These are phyloP conservation scores for Chernovozyma sophiae-reginae DNA, from an alignment of 1,139 yeast species.

Conservation along the genomic window DNA sequence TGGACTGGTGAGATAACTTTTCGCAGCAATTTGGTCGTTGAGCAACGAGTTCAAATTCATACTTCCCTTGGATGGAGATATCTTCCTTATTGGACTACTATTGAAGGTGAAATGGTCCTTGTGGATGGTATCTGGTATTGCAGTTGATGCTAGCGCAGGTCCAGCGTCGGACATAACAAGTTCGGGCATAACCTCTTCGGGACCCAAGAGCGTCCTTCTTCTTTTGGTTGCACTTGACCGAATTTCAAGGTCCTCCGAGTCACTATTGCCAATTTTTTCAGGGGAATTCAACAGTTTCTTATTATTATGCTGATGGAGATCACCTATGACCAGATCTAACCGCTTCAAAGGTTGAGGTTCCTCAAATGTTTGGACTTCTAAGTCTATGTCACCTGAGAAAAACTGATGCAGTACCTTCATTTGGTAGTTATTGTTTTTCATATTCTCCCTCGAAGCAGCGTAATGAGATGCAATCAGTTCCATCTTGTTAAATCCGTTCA, in stretches of 20 bases:
- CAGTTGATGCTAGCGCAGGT: neutral
- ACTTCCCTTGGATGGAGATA: constrained; percentile 40
- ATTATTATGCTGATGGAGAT: no score
- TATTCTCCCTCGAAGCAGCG: constrained; percentile 16
- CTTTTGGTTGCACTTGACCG: constrained; percentile 21
- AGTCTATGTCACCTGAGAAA: neutral
- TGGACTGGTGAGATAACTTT: neutral
- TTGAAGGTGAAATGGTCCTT: constrained; percentile 1
- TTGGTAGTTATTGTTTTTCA: neutral
- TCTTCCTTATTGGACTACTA: constrained; percentile 20
- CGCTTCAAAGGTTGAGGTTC: neutral
- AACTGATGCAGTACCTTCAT: neutral
- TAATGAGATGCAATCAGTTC: constrained; percentile 42
- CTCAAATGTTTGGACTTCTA: neutral
- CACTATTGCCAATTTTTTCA: neutral
- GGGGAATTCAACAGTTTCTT: no score
- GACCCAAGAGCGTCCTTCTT: constrained; percentile 34
- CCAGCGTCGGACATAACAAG: neutral
- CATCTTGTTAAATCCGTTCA: constrained; percentile 34
- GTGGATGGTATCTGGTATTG: constrained; percentile 1
- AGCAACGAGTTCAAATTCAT: constrained; percentile 35
- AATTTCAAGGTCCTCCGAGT: constrained; percentile 1
- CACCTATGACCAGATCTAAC: no score
- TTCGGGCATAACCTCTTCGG: constrained; percentile 16
- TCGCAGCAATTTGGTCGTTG: constrained; percentile 14